Conservation (phyloP, 2,329 filamentous ascomycete species). For the Fusarium sp. region DNA sequence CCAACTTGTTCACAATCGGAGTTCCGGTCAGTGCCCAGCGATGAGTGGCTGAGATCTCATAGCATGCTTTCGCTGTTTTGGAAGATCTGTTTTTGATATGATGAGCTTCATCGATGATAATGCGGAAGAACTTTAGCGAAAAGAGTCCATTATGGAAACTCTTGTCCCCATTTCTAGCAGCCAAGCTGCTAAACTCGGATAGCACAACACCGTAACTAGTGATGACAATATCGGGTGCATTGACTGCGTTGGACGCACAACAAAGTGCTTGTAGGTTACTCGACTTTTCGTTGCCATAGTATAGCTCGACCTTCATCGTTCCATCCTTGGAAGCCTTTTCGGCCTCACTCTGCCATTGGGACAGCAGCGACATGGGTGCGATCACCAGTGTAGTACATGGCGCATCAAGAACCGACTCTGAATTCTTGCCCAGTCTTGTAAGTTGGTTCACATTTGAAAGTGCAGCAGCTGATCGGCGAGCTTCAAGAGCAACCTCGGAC, state of each 20-base stretch:
- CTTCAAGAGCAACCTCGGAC: slow-evolving; percentile 62
- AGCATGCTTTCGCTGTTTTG: slow-evolving; percentile 95
- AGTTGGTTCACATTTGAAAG: slow-evolving; percentile 68
- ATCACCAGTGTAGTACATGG: slow-evolving; percentile 93
- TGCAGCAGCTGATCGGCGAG: slow-evolving; percentile 48
- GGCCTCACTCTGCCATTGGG: slow-evolving; percentile 97
- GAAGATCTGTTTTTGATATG: slow-evolving; percentile 90
- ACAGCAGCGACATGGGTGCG: slow-evolving; percentile 96
- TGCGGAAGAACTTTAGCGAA: slow-evolving; percentile 91
- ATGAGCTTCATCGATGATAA: slow-evolving; percentile 96
- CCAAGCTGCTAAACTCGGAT: slow-evolving; percentile 83
- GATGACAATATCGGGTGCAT: slow-evolving; percentile 89
- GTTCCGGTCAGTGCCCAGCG: slow-evolving; percentile 96
- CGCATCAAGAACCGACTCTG: slow-evolving; percentile 71
- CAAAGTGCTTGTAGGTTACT: slow-evolving; percentile 83
- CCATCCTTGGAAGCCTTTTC: slow-evolving; percentile 89
- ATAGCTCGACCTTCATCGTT: slow-evolving; percentile 85
- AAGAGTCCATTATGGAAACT: slow-evolving; percentile 80
- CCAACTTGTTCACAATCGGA: slow-evolving; percentile 94
- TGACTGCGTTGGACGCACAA: slow-evolving; percentile 75
- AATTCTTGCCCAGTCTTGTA: slow-evolving; percentile 69
- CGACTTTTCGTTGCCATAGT: slow-evolving; percentile 90
- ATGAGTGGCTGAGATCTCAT: slow-evolving; percentile 85
- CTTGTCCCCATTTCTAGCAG: slow-evolving; percentile 72
- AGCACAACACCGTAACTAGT: slow-evolving; percentile 94